These are phyloP conservation scores for Syzygium syzygioides DNA, from an alignment of 441 rosid genomes.

Conservation along the genomic window DNA sequence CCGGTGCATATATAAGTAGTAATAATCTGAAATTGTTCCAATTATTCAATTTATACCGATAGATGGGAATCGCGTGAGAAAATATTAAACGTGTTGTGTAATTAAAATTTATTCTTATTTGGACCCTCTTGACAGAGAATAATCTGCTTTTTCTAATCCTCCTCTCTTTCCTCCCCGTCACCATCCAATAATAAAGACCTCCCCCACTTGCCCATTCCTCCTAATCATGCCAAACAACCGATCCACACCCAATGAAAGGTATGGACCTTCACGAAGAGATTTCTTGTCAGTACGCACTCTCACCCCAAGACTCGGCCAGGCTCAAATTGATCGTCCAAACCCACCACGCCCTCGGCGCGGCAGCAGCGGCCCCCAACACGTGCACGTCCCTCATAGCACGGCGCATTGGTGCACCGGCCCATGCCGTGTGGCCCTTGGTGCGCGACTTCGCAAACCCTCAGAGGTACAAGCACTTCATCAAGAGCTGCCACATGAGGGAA, in stretches of 20 bases:
- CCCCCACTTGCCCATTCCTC: not conserved
- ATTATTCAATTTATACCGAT: not conserved
- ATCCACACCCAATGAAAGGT: not conserved
- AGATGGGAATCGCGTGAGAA: not conserved
- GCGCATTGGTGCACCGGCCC: not conserved
- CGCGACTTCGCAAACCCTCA: slow-evolving; percentile 24
- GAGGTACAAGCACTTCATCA: slow-evolving; percentile 40
- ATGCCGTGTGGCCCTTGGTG: slow-evolving; percentile 1
- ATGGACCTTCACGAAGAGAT: not conserved
- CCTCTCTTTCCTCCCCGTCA: not conserved
- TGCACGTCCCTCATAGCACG: not conserved
- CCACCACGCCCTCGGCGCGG: not conserved
- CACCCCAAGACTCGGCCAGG: not conserved
- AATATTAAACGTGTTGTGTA: not conserved
- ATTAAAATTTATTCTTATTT: not conserved
- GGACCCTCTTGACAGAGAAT: not conserved
- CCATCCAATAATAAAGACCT: not conserved
- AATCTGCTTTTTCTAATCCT: not conserved
- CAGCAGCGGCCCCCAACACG: not conserved
- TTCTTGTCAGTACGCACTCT: not conserved
- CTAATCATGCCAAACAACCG: not conserved
- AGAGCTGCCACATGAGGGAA: slow-evolving; percentile 22
- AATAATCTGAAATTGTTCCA: not conserved
- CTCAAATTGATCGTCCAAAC: slow-evolving; percentile 1
- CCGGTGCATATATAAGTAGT: not conserved